Conservation (phyloP, 441 rosid genomes). For the Flueggea neowawraea region DNA sequence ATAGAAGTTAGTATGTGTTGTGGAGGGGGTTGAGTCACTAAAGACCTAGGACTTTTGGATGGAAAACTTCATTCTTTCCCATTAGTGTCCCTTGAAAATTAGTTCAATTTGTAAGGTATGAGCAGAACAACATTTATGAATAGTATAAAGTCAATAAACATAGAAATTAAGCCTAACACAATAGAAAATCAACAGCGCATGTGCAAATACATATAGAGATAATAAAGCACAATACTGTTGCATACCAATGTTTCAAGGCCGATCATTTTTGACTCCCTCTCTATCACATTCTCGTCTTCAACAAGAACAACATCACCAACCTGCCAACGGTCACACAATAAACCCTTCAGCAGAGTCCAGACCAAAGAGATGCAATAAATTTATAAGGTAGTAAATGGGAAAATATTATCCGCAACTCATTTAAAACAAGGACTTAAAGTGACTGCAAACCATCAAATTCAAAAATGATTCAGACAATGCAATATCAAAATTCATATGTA, state of each 20-base stretch:
- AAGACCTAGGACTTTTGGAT: background rate
- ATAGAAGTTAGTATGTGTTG: no score
- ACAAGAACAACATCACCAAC: conserved; percentile 93
- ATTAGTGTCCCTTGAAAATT: background rate
- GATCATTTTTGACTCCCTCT: conserved; percentile 55
- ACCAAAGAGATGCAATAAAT: no score
- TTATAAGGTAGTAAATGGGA: no score
- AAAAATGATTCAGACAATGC: no score
- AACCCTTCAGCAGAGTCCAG: background rate
- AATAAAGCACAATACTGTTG: conserved; percentile 3
- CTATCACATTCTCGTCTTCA: conserved; percentile 56
- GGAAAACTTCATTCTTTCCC: background rate
- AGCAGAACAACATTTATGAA: background rate
- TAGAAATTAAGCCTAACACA: background rate
- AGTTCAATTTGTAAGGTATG: background rate
- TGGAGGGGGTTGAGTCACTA: no score
- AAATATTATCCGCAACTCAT: no score
- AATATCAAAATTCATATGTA: no score
- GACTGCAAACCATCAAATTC: no score
- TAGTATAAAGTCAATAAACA: background rate
- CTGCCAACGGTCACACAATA: conserved; percentile 28
- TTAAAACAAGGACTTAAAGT: no score
- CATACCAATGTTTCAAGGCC: conserved; percentile 87
- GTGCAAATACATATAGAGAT: background rate
- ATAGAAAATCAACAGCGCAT: background rate